Evolutionary conservation across 2,329 filamentous ascomycete species (phyloP).

Genomic region (Xylariaceae sp.): DNA sequence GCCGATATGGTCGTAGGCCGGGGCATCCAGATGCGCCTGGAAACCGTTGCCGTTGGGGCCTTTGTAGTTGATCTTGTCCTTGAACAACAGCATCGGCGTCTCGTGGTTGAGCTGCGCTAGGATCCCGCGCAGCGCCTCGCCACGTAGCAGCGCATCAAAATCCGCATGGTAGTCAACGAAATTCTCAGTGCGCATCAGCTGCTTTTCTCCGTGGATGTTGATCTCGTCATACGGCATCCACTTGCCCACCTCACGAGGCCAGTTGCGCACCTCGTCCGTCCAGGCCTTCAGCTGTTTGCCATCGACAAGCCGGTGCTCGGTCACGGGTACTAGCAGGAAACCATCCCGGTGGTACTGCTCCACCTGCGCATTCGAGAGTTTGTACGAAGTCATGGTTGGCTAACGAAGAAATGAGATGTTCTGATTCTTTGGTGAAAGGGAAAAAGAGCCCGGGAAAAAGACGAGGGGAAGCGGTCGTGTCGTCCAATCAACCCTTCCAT

Average conservation of each 20-base stretch:
- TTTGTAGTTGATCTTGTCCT: background rate
- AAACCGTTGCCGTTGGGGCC: background rate
- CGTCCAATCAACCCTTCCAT: background rate
- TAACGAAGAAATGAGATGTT: background rate
- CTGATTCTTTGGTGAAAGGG: background rate
- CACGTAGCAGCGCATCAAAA: background rate
- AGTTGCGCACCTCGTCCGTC: background rate
- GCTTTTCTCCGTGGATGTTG: background rate
- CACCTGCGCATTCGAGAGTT: background rate
- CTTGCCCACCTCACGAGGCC: background rate
- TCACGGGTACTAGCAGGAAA: background rate
- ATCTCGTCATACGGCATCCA: background rate
- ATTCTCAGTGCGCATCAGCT: background rate
- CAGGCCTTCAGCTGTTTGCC: background rate
- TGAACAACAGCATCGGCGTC: background rate
- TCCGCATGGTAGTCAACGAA: background rate
- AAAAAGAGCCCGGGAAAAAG: background rate
- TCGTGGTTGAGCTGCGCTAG: background rate
- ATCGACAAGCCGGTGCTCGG: background rate
- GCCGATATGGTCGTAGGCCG: background rate
- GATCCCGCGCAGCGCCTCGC: background rate
- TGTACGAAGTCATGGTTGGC: background rate
- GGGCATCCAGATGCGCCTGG: background rate
- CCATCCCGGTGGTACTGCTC: background rate
- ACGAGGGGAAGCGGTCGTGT: background rate